A percentile compares a stretch with the other conserved stretches of the same genome.
Evolutionary conservation across 2,329 filamentous ascomycete genomes (phyloP).

Genomic region (Fusarium sp.): DNA sequence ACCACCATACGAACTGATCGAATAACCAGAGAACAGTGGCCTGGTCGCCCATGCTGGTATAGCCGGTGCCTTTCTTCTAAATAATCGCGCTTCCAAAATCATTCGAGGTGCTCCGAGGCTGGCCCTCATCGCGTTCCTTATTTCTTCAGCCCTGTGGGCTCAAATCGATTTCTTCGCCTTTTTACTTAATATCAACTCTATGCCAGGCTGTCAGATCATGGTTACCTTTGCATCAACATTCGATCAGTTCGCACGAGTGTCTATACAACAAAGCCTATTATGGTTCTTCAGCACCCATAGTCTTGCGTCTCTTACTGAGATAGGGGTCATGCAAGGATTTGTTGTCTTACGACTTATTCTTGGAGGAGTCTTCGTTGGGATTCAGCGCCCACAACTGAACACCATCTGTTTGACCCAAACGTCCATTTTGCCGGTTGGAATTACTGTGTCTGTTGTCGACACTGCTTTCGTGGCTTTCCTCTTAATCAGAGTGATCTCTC

Average conservation of each 20-base stretch:
- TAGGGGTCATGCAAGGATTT: conserved; percentile 56
- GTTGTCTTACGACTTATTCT: conserved; percentile 60
- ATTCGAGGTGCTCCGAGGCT: conserved; percentile 70
- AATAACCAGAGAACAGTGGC: conserved; percentile 53
- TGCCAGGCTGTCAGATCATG: conserved; percentile 60
- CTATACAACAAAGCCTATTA: conserved; percentile 63
- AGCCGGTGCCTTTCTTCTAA: conserved; percentile 56
- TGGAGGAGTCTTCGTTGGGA: conserved; percentile 64
- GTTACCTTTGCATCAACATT: conserved; percentile 63
- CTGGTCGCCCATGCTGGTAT: conserved; percentile 63
- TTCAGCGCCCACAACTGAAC: conserved; percentile 62
- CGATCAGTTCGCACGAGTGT: conserved; percentile 65
- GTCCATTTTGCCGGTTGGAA: conserved; percentile 55
- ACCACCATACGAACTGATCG: not conserved
- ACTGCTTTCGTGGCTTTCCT: conserved; percentile 55
- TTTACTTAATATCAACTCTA: conserved; percentile 54
- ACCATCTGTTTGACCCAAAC: conserved; percentile 62
- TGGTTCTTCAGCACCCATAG: conserved; percentile 58
- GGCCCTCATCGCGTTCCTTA: conserved; percentile 67
- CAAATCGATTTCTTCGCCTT: conserved; percentile 61
- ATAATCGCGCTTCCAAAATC: conserved; percentile 58
- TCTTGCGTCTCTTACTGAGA: conserved; percentile 48
- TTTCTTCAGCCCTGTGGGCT: conserved; percentile 63
- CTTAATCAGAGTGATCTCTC: conserved; percentile 52
- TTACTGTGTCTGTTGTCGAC: conserved; percentile 57